Evolutionary conservation across 129 eudicot species (phyloP), one percentile per base, ranked within the genome.

Genomic region (Artemisia argyi): DNA sequence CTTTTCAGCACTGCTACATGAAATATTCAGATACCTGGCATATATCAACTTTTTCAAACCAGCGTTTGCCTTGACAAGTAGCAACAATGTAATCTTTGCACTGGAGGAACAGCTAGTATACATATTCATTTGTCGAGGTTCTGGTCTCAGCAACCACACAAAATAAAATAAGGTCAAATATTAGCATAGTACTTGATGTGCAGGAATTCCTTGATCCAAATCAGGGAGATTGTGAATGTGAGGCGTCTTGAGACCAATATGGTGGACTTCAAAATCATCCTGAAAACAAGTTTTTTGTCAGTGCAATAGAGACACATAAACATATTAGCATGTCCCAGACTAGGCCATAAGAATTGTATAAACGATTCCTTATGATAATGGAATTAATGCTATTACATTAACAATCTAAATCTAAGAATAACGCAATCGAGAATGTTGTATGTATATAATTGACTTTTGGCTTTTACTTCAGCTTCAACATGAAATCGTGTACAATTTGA

Each of bases 141-240:
- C 59, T 82, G 20, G 85, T 65, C 82, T 95, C 99, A 12, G 96
- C 97, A 86, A 69, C 73, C 26, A 77, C 17, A 50, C 68, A 26
- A 63, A 58, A 44, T 19, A n/a, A 30, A 7, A 35, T 47, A 80
- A 54, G 79, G 75, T 72, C 61, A 35, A 62, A 49, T 53, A 52
- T 47, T 52, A 71, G 51, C 32, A 65, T 68, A 75, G 65, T 82
- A 90, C 99, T 68, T 90, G 96, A 55, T 53, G 74, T 13, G 76
- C 96, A 51, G 90, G 84, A 76, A 83, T 81, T 68, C 76, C 79
- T 72, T 80, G 88, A 76, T 90, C 94, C 65, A 86, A 73, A 54
- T 95, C 96, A 51, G 99, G 88, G 63, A 95, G 79, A 84, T 95
- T 95, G 82, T 90, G 96, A 78, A 95, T 63, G 73, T 84, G 91